Base-by-base conservation (phyloP, 257 asterid species). In the Fraxinus anomala region DNA sequence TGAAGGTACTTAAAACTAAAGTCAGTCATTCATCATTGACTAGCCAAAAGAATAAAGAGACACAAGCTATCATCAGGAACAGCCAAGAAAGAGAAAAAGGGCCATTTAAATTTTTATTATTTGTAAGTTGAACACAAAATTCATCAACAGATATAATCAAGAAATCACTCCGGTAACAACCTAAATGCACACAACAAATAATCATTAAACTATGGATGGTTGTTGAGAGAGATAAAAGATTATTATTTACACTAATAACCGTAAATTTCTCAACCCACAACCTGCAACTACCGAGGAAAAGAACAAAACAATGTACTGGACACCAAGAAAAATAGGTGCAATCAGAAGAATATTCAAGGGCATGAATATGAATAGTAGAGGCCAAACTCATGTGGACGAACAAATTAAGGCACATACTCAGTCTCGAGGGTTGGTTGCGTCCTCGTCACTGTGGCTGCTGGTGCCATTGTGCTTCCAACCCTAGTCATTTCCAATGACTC, bases 381-480 rank as follows among this genome's bases (percentile, higher is more conserved):
- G 63, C 21, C 28, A 68, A 77, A 77, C 79, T 47, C 17, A 61
- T 66, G 7, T 34, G 78, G 68, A 72, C 14, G 40, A 71, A 63
- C 44, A 74, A 59, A 21, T 30, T 36, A 86, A 6, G 89, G 89
- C 33, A 77, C 80, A 66, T 83, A 86, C 79, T 86, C 89, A 23
- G 81, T 79, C 76, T 86, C 89, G 56, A 83, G 78, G 6, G 82
- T 86, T 9, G 88, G 90, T 49, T 77, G 88, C 1, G 90, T 87
- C 36, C 90, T 73, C n/a, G 88, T 87, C 31, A 76, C 83, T 0
- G 88, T 56, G 30, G 90, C 90, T 71, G 88, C 77, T 14, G 89
- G 89, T 69, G 89, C 89, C 77, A 70, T 86, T 7, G 87, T 81
- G 81, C 78, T 74, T n/a, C 89, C 89, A 21, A 84, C 80, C n/a